Evolutionary conservation across 2,329 filamentous ascomycete species (phyloP), one percentile per base, ranked within the genome.

Genomic region (Fusarium ambrosium): DNA sequence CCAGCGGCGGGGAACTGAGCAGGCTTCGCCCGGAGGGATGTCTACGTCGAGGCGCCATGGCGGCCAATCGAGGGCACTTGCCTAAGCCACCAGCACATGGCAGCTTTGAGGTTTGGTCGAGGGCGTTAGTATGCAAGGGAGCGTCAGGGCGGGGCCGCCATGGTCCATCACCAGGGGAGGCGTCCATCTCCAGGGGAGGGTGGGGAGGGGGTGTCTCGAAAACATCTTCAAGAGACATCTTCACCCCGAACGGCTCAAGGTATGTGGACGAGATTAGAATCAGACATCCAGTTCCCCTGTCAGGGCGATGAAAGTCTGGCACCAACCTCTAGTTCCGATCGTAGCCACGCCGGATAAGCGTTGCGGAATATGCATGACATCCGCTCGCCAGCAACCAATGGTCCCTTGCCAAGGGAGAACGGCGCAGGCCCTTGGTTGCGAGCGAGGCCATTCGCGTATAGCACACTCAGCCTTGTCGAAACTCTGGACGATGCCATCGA

Each of bases 221-320:
- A 51, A 76, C 37, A 64, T 59, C 63, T 69, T 62, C 70, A 65
- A 65, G 66, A 78, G 64, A 70, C 67, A 71, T 73, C 70, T 73
- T 78, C 77, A 66, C 62, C 69, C 61, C 62, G 71, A 73, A 76
- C 61, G 55, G 75, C 62, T 69, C 71, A 68, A 78, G 84, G 84
- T 80, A 86, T 85, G 85, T 79, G 74, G 77, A 79, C 73, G 79
- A 86, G 79, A 86, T 86, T 84, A 81, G 74, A 74, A 80, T 82
- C 78, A 84, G 80, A 83, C 82, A 84, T 74, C 62, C 73, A 71
- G 62, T 61, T 79, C 73, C 70, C 69, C 71, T 74, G 68, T 75
- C 71, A 77, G 69, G 73, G 67, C 69, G 51, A 61, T 77, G 76
- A 70, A 80, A 79, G 80, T 81, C 77, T 81, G 80, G 71, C 73